phyloP scores from a whole-genome alignment of 2,329 filamentous ascomycete species.

The Thielaviopsis populi region DNA sequence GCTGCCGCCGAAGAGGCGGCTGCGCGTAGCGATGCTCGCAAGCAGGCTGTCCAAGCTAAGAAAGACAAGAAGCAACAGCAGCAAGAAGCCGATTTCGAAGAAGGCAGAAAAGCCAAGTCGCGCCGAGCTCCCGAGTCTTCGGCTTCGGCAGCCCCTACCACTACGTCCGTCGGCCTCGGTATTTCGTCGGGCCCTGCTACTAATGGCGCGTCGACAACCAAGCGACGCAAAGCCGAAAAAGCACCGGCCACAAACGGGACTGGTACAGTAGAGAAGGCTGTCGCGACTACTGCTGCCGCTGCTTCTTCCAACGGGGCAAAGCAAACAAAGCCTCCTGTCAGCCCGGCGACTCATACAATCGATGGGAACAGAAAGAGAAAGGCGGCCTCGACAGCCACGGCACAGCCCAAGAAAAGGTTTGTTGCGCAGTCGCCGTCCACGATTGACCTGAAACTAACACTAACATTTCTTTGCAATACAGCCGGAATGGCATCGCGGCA shows the following conservation, averaged over 20 bases:
- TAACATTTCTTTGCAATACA: slow-evolving; percentile 16
- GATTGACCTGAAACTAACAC: not conserved
- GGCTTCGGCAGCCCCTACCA: slow-evolving; percentile 42
- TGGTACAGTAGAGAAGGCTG: slow-evolving; percentile 24
- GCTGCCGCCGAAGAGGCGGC: slow-evolving; percentile 71
- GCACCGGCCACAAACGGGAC: slow-evolving; percentile 6
- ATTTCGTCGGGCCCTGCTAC: slow-evolving; percentile 36
- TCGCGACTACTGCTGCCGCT: slow-evolving; percentile 32
- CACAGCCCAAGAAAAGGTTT: slow-evolving; percentile 67
- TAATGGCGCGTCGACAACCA: slow-evolving; percentile 39
- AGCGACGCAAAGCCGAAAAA: slow-evolving; percentile 73
- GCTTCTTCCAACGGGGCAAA: slow-evolving; percentile 23
- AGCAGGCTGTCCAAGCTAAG: slow-evolving; percentile 65
- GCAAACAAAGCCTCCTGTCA: slow-evolving; percentile 43
- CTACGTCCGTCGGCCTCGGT: slow-evolving; percentile 44
- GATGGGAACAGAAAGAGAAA: slow-evolving; percentile 60
- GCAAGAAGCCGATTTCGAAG: slow-evolving; percentile 29
- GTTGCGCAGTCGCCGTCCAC: slow-evolving; percentile 20
- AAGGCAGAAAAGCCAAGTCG: slow-evolving; percentile 45
- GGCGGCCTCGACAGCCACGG: slow-evolving; percentile 48
- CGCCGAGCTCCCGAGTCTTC: slow-evolving; percentile 12
- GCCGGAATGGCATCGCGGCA: slow-evolving; percentile 29
- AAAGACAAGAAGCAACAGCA: slow-evolving; percentile 51
- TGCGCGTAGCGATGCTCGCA: slow-evolving; percentile 67
- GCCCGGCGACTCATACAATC: slow-evolving; percentile 52